These are phyloP conservation scores for Hyaloperonospora arabidopsidis DNA, from an alignment of 352 stramenopile species.

Conservation along the genomic window DNA sequence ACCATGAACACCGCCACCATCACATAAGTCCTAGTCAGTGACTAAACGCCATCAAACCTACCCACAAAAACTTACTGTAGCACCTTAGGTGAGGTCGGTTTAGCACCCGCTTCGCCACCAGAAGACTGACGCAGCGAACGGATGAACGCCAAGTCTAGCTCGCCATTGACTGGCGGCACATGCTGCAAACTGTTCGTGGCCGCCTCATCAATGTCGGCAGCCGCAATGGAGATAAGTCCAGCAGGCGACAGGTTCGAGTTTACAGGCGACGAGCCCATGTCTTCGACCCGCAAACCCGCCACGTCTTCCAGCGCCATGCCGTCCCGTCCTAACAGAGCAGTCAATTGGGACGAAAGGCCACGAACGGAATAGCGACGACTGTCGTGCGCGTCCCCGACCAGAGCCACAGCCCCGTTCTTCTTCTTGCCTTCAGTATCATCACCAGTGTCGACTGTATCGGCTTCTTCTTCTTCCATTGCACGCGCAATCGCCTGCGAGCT, in stretches of 20 bases:
- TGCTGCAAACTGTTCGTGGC: conserved; percentile 27
- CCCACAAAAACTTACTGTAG: conserved; percentile 8
- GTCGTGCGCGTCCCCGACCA: conserved; percentile 21
- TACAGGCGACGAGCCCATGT: conserved; percentile 39
- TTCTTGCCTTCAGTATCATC: conserved; percentile 41
- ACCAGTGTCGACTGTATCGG: conserved; percentile 31
- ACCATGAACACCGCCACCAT: neutral
- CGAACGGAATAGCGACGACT: conserved; percentile 10
- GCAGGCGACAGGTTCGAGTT: conserved; percentile 59
- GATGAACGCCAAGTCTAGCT: conserved; percentile 64
- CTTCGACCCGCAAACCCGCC: conserved; percentile 34
- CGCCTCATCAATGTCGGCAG: conserved; percentile 74
- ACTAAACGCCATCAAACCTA: neutral
- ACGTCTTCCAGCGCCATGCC: conserved; percentile 41
- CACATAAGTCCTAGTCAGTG: neutral
- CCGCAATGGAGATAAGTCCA: conserved; percentile 76
- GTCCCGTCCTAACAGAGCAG: conserved; percentile 33
- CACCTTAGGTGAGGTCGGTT: conserved; percentile 1
- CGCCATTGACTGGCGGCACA: conserved; percentile 28
- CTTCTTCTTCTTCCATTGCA: conserved; percentile 56
- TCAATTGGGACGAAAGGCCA: conserved; percentile 23
- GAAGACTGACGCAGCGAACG: conserved; percentile 37
- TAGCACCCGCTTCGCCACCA: conserved; percentile 1
- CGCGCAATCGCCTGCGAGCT: conserved; percentile 55
- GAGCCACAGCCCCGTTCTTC: conserved; percentile 24